Evolutionary conservation across 352 stramenopile genomes (phyloP).

Genomic region (Sclerospora graminicola): DNA sequence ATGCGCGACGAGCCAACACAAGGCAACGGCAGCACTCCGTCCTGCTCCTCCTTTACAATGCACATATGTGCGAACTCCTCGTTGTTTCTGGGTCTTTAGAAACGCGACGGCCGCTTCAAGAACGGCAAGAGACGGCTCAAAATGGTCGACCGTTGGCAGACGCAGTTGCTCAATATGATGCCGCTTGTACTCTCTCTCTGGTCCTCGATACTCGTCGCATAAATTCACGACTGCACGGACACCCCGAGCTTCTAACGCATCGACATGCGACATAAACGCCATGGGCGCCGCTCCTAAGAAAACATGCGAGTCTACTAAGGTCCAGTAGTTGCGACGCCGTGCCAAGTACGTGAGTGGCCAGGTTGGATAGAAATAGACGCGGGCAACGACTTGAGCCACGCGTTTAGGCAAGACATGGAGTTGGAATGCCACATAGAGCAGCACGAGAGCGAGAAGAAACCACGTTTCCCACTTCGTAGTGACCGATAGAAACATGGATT

Average conservation of each 20-base stretch:
- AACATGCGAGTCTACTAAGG: slow-evolving; percentile 87
- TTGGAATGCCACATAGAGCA: slow-evolving; percentile 84
- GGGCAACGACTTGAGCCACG: slow-evolving; percentile 68
- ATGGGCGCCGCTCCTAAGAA: slow-evolving; percentile 88
- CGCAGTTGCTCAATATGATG: slow-evolving; percentile 84
- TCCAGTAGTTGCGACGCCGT: slow-evolving; percentile 85
- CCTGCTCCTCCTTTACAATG: slow-evolving; percentile 94
- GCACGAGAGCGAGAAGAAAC: neutral
- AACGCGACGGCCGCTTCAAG: slow-evolving; percentile 79
- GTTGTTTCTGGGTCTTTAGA: slow-evolving; percentile 78
- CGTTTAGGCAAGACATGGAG: slow-evolving; percentile 76
- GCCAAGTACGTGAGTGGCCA: slow-evolving; percentile 87
- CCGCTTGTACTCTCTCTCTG: slow-evolving; percentile 77
- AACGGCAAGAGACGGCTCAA: slow-evolving; percentile 57
- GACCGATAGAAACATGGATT: no score
- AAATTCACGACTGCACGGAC: slow-evolving; percentile 92
- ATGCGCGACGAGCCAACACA: slow-evolving; percentile 84
- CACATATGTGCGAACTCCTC: slow-evolving; percentile 89
- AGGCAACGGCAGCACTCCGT: slow-evolving; percentile 85
- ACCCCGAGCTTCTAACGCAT: slow-evolving; percentile 62
- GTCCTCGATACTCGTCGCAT: slow-evolving; percentile 92
- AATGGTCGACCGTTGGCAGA: slow-evolving; percentile 87
- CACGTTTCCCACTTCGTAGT: slow-evolving; percentile 22
- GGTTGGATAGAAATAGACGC: slow-evolving; percentile 88
- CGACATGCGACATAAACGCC: slow-evolving; percentile 79